phyloP scores from a whole-genome alignment of 139 green algal genomes.

The Picochlorum costavermella region DNA sequence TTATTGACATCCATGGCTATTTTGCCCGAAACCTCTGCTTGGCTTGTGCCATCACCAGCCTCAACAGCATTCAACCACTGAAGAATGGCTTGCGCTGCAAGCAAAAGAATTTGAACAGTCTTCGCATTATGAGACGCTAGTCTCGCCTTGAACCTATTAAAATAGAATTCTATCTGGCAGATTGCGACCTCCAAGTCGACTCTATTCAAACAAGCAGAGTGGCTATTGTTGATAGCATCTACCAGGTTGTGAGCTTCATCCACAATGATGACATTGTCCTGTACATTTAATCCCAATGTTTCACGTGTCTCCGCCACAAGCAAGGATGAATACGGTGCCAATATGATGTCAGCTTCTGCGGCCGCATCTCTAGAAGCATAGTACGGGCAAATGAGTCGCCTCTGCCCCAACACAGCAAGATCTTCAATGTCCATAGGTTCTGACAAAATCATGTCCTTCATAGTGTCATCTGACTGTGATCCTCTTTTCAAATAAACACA shows the following conservation, averaged over 20 bases:
- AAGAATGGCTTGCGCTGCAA: constrained; percentile 5
- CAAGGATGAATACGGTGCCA: constrained; percentile 75
- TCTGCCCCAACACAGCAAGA: constrained; percentile 43
- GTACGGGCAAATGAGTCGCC: constrained; percentile 72
- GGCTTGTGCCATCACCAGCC: too few relatives aligned
- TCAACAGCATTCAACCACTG: background rate
- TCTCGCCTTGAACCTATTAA: constrained; percentile 55
- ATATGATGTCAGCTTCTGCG: constrained; percentile 72
- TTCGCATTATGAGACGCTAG: constrained; percentile 59
- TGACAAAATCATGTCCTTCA: constrained; percentile 40
- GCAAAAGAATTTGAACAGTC: constrained; percentile 51
- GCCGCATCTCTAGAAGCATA: constrained; percentile 68
- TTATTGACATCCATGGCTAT: constrained; percentile 61
- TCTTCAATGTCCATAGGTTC: constrained; percentile 89
- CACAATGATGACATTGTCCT: constrained; percentile 74
- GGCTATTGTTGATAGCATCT: constrained; percentile 58
- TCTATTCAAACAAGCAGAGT: constrained; percentile 48
- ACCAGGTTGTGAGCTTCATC: constrained; percentile 97
- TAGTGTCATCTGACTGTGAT: constrained; percentile 12
- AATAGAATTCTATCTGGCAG: constrained; percentile 50
- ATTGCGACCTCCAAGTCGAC: constrained; percentile 25
- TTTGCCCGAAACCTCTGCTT: too few relatives aligned
- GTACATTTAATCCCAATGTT: constrained; percentile 54
- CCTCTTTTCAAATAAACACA: constrained; percentile 26
- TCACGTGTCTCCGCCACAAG: constrained; percentile 38